Evolutionary conservation across 768 basidiomycete genomes (phyloP).

Genomic region (Pulveroboletus sp.): DNA sequence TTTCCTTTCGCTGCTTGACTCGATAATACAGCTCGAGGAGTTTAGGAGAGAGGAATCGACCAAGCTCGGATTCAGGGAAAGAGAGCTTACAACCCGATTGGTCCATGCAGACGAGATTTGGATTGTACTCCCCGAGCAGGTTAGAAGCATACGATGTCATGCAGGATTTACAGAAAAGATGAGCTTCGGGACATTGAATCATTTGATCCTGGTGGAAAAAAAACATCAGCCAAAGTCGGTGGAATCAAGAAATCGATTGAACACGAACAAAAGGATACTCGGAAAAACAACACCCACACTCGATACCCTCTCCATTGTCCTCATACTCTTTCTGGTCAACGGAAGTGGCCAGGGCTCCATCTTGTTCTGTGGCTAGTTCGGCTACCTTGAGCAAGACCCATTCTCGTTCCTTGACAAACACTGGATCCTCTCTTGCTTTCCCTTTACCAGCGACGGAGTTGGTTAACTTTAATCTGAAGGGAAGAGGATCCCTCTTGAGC

Average conservation of each 20-base stretch:
- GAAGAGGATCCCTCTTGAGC: conserved; percentile 24
- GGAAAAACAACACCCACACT: conserved; percentile 86
- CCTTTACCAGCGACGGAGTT: conserved; percentile 38
- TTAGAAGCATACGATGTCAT: conserved; percentile 64
- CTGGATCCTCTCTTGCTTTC: conserved; percentile 37
- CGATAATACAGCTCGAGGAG: conserved; percentile 67
- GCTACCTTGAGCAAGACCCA: conserved; percentile 43
- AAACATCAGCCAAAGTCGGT: neutral
- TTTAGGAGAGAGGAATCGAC: conserved; percentile 60
- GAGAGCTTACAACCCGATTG: conserved; percentile 62
- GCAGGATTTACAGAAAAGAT: conserved; percentile 79
- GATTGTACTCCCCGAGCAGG: conserved; percentile 58
- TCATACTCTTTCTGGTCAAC: conserved; percentile 39
- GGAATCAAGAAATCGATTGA: neutral
- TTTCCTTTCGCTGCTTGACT: conserved; percentile 72
- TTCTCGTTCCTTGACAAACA: conserved; percentile 39
- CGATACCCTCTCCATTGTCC: conserved; percentile 58
- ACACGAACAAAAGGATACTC: conserved; percentile 62
- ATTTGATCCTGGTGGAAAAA: conserved; percentile 56
- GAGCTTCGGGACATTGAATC: conserved; percentile 85
- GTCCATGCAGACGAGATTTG: conserved; percentile 76
- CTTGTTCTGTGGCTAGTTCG: conserved; percentile 23
- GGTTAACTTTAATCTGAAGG: conserved; percentile 36
- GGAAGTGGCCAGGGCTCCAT: conserved; percentile 30
- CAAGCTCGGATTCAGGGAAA: conserved; percentile 67